These are phyloP conservation scores for Paramecium octaurelia DNA, from an alignment of 73 alveolate genomes.

Conservation along the genomic window DNA sequence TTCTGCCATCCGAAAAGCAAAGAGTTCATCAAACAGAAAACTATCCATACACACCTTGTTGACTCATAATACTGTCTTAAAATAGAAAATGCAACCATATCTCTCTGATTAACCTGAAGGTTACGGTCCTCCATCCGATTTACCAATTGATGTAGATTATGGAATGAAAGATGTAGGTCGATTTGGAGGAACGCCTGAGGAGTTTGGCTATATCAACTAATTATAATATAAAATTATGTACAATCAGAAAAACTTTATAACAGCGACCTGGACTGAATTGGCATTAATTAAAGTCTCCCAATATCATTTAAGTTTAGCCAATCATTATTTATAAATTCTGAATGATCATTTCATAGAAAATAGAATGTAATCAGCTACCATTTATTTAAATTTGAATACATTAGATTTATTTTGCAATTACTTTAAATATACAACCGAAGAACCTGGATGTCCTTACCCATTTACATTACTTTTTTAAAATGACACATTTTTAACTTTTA, in stretches of 20 bases:
- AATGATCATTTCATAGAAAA: neutral
- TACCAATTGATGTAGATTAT: neutral
- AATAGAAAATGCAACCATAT: neutral
- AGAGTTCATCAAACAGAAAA: neutral
- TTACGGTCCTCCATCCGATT: neutral
- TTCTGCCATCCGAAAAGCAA: constrained; percentile 13
- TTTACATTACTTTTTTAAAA: neutral
- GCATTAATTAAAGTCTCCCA: neutral
- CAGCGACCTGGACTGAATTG: neutral
- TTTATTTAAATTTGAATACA: neutral
- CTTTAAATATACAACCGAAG: neutral
- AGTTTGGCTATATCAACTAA: neutral
- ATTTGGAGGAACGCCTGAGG: constrained; percentile 10
- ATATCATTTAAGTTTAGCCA: constrained; percentile 1
- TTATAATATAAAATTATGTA: neutral
- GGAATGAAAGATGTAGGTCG: neutral
- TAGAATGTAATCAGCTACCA: neutral
- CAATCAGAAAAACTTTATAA: neutral
- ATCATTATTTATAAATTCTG: neutral
- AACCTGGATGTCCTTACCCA: constrained; percentile 30
- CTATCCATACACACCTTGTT: neutral
- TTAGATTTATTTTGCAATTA: neutral
- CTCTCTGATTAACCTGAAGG: neutral
- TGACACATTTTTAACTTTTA: neutral
- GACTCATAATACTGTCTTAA: neutral